phyloP scores from a whole-genome alignment of 2,329 filamentous ascomycete species.

The Claviceps quebecensis region DNA sequence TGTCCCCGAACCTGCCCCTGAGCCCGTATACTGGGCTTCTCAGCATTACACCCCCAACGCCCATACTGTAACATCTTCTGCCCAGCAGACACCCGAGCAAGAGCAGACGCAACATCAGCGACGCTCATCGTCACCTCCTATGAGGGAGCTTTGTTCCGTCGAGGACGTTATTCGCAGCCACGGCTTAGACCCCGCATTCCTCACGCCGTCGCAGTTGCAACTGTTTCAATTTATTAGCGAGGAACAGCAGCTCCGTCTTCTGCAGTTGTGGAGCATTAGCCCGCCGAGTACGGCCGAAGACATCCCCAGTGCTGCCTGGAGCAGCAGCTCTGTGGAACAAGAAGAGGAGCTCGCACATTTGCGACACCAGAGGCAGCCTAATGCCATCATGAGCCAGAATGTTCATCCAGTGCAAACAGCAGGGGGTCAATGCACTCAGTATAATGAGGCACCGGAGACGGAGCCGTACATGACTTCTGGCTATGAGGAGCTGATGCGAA shows the following conservation, averaged over 20 bases:
- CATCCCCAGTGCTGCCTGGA: slow-evolving; percentile 39
- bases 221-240: slow-evolving; percentile 65
- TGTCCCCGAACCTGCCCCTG: slow-evolving; percentile 15
- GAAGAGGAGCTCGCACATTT: slow-evolving; percentile 45
- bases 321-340: slow-evolving; percentile 38
- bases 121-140: slow-evolving; percentile 36
- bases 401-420: slow-evolving; percentile 36
- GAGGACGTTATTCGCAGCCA: slow-evolving; percentile 49
- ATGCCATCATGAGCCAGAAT: slow-evolving; percentile 37
- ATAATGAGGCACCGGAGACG: slow-evolving; percentile 27
- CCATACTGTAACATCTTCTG: slow-evolving; percentile 34
- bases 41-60: slow-evolving; percentile 76
- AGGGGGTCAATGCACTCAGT: slow-evolving; percentile 38
- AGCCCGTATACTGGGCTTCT: slow-evolving; percentile 54
- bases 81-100: slow-evolving; percentile 14
- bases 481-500: slow-evolving; percentile 55
- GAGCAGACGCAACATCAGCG: slow-evolving; percentile 18
- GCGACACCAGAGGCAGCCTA: slow-evolving; percentile 39
- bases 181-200: slow-evolving; percentile 52
- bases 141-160: slow-evolving; percentile 33
- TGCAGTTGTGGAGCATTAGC: slow-evolving; percentile 76
- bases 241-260: slow-evolving; percentile 57
- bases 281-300: slow-evolving; percentile 48
- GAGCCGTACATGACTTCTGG: slow-evolving; percentile 80
- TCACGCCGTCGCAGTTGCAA: slow-evolving; percentile 62